Evolutionary conservation across 2,329 filamentous ascomycete genomes (phyloP).

Genomic region (Cladophialophora yegresii): DNA sequence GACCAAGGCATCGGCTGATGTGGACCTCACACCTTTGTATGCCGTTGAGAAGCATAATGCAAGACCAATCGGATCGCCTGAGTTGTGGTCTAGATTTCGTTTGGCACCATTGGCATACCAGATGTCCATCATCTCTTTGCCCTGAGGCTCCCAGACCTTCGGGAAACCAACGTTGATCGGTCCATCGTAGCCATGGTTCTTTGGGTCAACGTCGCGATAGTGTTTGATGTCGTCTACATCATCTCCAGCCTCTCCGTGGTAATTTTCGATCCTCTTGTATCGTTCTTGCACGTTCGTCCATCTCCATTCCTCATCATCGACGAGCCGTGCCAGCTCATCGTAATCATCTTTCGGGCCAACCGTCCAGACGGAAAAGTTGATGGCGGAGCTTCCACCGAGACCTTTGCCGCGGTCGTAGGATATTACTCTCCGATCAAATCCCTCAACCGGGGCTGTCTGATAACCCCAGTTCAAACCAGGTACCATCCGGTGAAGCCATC

Average conservation of each 20-base stretch:
- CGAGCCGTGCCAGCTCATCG: conserved; percentile 60
- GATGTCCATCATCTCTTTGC: conserved; percentile 50
- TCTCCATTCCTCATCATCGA: conserved; percentile 57
- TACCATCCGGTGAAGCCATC: conserved; percentile 56
- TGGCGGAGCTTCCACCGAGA: conserved; percentile 56
- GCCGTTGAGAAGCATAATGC: conserved; percentile 54
- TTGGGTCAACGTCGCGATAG: conserved; percentile 50
- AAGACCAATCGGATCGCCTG: conserved; percentile 61
- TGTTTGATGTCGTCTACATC: conserved; percentile 46
- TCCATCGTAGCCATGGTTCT: conserved; percentile 55
- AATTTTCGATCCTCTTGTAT: conserved; percentile 58
- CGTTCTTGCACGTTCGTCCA: conserved; percentile 58
- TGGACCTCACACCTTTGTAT: conserved; percentile 53
- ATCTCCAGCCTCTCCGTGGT: conserved; percentile 44
- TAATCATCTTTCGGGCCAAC: conserved; percentile 63
- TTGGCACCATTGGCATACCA: conserved; percentile 54
- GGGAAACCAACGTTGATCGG: conserved; percentile 54
- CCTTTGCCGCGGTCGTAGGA: conserved; percentile 56
- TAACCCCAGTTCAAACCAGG: conserved; percentile 57
- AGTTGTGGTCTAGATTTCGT: conserved; percentile 59
- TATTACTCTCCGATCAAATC: conserved; percentile 49
- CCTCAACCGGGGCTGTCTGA: conserved; percentile 52
- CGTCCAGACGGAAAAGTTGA: conserved; percentile 59
- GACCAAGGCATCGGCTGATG: conserved; percentile 54
- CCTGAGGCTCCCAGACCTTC: conserved; percentile 53